Base-by-base conservation (phyloP, 2,329 filamentous ascomycete species). In the Leptosphaerulina australis region DNA sequence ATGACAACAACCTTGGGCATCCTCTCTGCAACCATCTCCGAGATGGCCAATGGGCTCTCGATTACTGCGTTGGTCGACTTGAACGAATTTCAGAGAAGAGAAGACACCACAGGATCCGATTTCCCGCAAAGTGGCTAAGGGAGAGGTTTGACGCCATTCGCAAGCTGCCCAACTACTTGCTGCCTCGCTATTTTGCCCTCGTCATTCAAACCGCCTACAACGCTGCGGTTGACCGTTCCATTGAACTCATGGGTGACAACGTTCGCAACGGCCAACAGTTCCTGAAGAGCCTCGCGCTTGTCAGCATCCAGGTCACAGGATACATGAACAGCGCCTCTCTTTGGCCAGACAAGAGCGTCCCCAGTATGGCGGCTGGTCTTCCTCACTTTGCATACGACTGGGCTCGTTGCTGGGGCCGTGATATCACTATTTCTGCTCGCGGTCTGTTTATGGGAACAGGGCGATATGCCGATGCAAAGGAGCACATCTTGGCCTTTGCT, bases 321-420 rank as follows among this genome's bases (percentile, higher is more conserved):
- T 85, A 88, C 54, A 90, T 96, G 63, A 90, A 90, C 66, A 96
- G 91, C 10, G 92, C 88, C 2, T 97, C 93, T 0, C 77, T 99
- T 9, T 97, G 91, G 82, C 93, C 94, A 0, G 83, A 86, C 59
- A 93, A 90, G 70, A 78, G 83, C 15, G 91, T 96, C 0, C 90
- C 93, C 1, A 93, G 88, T 38, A 81, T 99, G 61, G 93, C 94
- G 14, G 94, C 94, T 24, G 94, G 94, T 12, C 77, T 99, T 36
- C 94, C 94, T 26, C 94, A 99, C 73, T 99, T 99, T 68, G 84
- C 94, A 0, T 88, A 90, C 7, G 88, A 91, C 63, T 99, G 94
- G 92, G 92, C 93, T 39, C 84, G 94, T 63, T 97, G 93, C 73
- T 99, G 94, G 94, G 94, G 95, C 6, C 87, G 94, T 47, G 94